Evolutionary conservation across 768 basidiomycete genomes (phyloP).

Genomic region (Peribolospora kevripleyi): DNA sequence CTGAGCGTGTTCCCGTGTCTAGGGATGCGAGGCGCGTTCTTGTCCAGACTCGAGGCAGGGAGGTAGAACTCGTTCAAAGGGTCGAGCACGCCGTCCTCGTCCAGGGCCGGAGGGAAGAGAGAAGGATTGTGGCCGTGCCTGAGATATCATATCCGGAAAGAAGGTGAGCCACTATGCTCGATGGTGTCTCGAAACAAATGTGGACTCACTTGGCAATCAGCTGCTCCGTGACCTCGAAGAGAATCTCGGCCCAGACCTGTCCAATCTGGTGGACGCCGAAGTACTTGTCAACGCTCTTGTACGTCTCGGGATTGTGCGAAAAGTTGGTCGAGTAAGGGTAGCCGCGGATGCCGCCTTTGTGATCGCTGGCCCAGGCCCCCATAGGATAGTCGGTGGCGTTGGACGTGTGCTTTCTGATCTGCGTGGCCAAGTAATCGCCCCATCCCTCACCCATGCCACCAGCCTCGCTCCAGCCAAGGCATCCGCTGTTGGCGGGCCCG

Average conservation of each 20-base stretch:
- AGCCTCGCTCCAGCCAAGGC: slow-evolving; percentile 74
- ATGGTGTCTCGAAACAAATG: background rate
- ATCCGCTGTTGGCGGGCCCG: slow-evolving; percentile 24
- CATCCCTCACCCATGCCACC: slow-evolving; percentile 57
- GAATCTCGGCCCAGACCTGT: slow-evolving; percentile 64
- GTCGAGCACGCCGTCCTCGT: slow-evolving; percentile 31
- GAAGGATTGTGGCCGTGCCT: background rate
- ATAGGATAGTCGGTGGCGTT: slow-evolving; percentile 28
- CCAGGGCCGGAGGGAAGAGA: slow-evolving; percentile 1
- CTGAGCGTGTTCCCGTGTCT: slow-evolving; percentile 1
- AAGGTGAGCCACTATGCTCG: no score
- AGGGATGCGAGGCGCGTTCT: background rate
- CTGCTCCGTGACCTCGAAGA: slow-evolving; percentile 20
- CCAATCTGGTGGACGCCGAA: slow-evolving; percentile 48
- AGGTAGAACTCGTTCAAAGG: slow-evolving; percentile 25
- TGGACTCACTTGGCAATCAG: slow-evolving; percentile 2
- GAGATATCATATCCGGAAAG: no score
- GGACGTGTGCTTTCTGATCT: slow-evolving; percentile 21
- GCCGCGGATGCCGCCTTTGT: slow-evolving; percentile 32
- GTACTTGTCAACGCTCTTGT: slow-evolving; percentile 80
- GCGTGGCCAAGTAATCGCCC: slow-evolving; percentile 57
- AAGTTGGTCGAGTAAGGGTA: slow-evolving; percentile 41
- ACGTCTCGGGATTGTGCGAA: slow-evolving; percentile 54
- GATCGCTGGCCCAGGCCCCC: slow-evolving; percentile 88
- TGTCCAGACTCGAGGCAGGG: background rate